phyloP scores from a whole-genome alignment of 2,329 filamentous ascomycete species.

The Alternaria metachromatica region DNA sequence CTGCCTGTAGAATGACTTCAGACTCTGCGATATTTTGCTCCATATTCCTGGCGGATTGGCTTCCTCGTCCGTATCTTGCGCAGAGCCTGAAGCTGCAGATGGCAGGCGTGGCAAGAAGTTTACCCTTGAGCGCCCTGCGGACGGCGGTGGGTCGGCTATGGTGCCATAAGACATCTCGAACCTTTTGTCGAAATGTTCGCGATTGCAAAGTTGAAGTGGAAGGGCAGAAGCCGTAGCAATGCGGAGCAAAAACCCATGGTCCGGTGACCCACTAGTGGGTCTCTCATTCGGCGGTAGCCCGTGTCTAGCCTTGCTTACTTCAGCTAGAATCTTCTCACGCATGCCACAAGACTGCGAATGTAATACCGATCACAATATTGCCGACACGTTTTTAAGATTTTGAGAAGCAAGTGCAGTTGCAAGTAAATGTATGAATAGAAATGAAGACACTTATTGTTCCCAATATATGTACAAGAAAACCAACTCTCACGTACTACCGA shows the following conservation, averaged over 20 bases:
- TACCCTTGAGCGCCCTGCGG: background rate
- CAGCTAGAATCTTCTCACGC: background rate
- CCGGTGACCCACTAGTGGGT: background rate
- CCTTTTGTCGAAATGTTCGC: background rate
- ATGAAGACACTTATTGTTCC: background rate
- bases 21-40: background rate
- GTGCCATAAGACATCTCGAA: conserved; percentile 22
- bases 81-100: background rate
- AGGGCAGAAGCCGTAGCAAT: background rate
- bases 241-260: background rate
- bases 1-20: conserved; percentile 27
- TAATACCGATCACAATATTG: background rate
- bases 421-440: background rate
- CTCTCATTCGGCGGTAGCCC: background rate
- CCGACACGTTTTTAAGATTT: background rate
- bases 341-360: background rate
- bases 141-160: conserved; percentile 1
- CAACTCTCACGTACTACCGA: background rate
- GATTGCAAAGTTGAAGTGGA: background rate
- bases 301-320: conserved; percentile 4
- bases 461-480: background rate
- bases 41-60: background rate
- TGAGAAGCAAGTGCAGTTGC: background rate
- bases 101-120: conserved; percentile 3
- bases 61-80: conserved; percentile 7